Base-by-base conservation (phyloP, 2,329 filamentous ascomycete species). In the Talaromyces funiculosus region DNA sequence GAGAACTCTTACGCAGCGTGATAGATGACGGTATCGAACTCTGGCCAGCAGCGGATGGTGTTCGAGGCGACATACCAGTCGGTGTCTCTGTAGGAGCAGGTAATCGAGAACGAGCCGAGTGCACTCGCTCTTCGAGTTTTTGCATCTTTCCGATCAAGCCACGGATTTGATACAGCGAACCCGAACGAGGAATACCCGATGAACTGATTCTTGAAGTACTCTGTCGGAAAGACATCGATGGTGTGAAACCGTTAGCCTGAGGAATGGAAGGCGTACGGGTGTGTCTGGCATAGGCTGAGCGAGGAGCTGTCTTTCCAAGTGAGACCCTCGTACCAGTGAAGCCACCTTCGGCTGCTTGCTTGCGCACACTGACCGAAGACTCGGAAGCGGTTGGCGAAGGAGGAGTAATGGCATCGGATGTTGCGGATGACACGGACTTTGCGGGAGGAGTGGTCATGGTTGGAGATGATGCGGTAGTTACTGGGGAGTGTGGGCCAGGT, bases 111-210 rank as follows among this genome's bases (percentile, higher is more conserved):
- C 92, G 87, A 18, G 89, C 94, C 24, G 88, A 91, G 63, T 97
- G 92, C 9, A 99, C 93, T 47, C 94, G 86, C 64, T 94, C 90
- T 74, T 97, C 94, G 63, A 99, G 86, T 66, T 91, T 90, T 75
- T 97, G 91, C 92, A 97, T 97, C 77, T 97, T 94, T 29, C 91
- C 92, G 61, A 95, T 96, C 65, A 99, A 86, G 31, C 88, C 89
- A 65, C 93, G 90, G 69, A 99, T 96, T 73, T 99, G 94, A 66
- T 90, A 89, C 54, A 99, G 84, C 1, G 94, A 97, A 64, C 84
- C 82, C 31, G 85, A 86, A 63, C 83, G 80, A 47, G 84, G 82
- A 58, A 86, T 69, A 29, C 73, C 73, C n/a, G 62, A 20, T 59
- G 64, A 43, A 45, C 61, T 61, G 33, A 62, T 63, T 38, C 65